Conservation (phyloP, 2,329 filamentous ascomycete species). For the Dactylellina sp. region DNA sequence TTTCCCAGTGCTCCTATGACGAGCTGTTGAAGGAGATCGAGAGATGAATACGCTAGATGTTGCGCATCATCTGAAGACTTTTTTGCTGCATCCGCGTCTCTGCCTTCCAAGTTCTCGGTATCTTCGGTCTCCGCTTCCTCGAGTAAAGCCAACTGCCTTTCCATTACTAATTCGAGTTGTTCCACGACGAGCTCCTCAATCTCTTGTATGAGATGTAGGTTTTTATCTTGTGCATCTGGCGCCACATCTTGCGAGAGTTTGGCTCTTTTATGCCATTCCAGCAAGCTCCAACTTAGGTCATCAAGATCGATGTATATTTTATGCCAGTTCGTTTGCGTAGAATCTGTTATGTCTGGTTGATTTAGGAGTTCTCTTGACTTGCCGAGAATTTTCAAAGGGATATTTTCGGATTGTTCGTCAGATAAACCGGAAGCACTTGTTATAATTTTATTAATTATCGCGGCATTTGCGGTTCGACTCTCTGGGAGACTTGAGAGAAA, state of each 20-base stretch:
- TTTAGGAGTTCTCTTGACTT: slow-evolving; percentile 52
- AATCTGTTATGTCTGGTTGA: slow-evolving; percentile 54
- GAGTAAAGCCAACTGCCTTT: slow-evolving; percentile 39
- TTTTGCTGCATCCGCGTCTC: slow-evolving; percentile 41
- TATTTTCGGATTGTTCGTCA: slow-evolving; percentile 40
- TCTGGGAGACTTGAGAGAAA: slow-evolving; percentile 55
- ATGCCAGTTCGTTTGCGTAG: slow-evolving; percentile 53
- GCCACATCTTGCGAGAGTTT: slow-evolving; percentile 48
- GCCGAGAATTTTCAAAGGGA: slow-evolving; percentile 45
- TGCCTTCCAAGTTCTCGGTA: slow-evolving; percentile 60
- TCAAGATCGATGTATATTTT: slow-evolving; percentile 56
- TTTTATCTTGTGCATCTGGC: slow-evolving; percentile 46
- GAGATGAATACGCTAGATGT: slow-evolving; percentile 54
- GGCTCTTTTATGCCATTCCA: slow-evolving; percentile 53
- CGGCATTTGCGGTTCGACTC: slow-evolving; percentile 53
- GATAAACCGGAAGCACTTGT: slow-evolving; percentile 49
- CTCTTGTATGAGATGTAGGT: slow-evolving; percentile 51
- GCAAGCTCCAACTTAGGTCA: slow-evolving; percentile 54
- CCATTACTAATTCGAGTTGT: slow-evolving; percentile 54
- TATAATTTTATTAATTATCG: slow-evolving; percentile 53
- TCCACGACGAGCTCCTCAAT: slow-evolving; percentile 55
- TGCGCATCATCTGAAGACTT: slow-evolving; percentile 51
- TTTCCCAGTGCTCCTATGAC: slow-evolving; percentile 49
- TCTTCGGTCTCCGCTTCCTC: slow-evolving; percentile 51
- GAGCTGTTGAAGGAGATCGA: slow-evolving; percentile 56